These are phyloP conservation scores for Panicum hallii DNA, from an alignment of 202 grass and related monocot species.

Conservation along the genomic window DNA sequence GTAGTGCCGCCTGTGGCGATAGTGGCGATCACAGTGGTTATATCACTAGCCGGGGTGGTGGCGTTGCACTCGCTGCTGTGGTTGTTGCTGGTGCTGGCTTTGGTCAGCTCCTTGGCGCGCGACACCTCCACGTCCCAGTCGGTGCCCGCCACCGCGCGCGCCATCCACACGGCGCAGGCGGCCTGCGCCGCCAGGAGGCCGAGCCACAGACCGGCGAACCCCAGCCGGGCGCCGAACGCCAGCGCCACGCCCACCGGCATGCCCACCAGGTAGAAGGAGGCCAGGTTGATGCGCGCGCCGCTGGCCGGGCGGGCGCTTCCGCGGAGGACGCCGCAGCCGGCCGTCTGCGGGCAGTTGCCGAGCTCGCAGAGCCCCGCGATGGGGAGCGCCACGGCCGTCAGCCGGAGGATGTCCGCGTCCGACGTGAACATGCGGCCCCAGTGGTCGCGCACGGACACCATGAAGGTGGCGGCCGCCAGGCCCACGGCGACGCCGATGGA, in stretches of 20 bases:
- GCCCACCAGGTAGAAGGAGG: conserved; percentile 91
- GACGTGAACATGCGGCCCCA: conserved; percentile 89
- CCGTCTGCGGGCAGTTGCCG: conserved; percentile 94
- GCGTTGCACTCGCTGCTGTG: conserved; percentile 13
- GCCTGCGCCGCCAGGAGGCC: conserved; percentile 91
- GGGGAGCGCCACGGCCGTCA: conserved; percentile 82
- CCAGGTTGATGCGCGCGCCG: conserved; percentile 88
- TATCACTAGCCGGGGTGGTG: background rate
- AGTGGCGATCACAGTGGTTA: background rate
- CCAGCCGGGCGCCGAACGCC: conserved; percentile 67
- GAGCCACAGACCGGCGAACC: conserved; percentile 88
- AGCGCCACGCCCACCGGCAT: conserved; percentile 88
- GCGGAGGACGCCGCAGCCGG: conserved; percentile 87
- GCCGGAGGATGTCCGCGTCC: conserved; percentile 61
- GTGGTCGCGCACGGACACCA: conserved; percentile 63
- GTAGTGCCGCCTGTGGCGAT: background rate
- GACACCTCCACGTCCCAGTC: conserved; percentile 86
- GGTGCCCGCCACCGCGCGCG: conserved; percentile 60
- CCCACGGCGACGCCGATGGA: conserved; percentile 59
- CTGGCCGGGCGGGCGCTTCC: conserved; percentile 75
- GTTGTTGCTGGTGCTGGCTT: conserved; percentile 5
- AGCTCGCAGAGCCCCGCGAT: conserved; percentile 96
- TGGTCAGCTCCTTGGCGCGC: conserved; percentile 78
- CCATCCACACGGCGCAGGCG: conserved; percentile 82
- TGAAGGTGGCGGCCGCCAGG: conserved; percentile 62